phyloP scores from a whole-genome alignment of 2,329 filamentous ascomycete species.

The Dactylellina sp. region DNA sequence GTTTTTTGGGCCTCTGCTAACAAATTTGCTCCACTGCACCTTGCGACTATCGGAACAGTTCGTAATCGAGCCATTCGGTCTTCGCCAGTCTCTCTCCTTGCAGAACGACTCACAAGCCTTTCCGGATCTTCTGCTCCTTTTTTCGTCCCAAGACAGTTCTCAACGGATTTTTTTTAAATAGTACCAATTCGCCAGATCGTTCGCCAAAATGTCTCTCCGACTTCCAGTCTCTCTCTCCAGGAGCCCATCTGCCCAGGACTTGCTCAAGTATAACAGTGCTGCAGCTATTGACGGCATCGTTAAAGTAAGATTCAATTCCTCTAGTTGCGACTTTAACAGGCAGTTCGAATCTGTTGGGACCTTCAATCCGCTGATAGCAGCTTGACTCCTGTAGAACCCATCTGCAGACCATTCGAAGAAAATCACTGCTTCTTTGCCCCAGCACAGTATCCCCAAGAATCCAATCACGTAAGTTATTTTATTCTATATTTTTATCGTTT shows the following conservation, averaged over 20 bases:
- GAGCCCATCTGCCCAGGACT: constrained; percentile 51
- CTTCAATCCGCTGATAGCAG: constrained; percentile 21
- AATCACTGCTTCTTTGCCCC: constrained; percentile 49
- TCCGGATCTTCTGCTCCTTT: constrained; percentile 31
- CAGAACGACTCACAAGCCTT: constrained; percentile 55
- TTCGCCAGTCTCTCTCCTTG: constrained; percentile 49
- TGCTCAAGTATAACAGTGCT: constrained; percentile 51
- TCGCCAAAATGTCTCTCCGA: constrained; percentile 48
- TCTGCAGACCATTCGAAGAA: constrained; percentile 51
- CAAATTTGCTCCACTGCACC: constrained; percentile 41
- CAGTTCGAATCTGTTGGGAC: constrained; percentile 30
- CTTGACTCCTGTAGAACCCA: constrained; percentile 39
- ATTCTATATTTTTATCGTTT: not conserved
- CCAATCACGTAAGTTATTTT: constrained; percentile 51
- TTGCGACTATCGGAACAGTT: constrained; percentile 52
- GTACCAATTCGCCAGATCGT: constrained; percentile 29
- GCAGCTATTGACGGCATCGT: constrained; percentile 51
- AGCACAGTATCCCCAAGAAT: constrained; percentile 52
- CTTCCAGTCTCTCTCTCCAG: constrained; percentile 46
- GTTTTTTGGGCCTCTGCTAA: constrained; percentile 25
- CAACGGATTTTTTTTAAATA: constrained; percentile 54
- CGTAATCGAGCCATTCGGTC: constrained; percentile 44
- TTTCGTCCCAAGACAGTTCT: constrained; percentile 39
- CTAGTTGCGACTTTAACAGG: constrained; percentile 1
- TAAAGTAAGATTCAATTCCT: constrained; percentile 36